Base-by-base conservation (phyloP, 2,329 filamentous ascomycete species). In the Tolypocladium tundrense region DNA sequence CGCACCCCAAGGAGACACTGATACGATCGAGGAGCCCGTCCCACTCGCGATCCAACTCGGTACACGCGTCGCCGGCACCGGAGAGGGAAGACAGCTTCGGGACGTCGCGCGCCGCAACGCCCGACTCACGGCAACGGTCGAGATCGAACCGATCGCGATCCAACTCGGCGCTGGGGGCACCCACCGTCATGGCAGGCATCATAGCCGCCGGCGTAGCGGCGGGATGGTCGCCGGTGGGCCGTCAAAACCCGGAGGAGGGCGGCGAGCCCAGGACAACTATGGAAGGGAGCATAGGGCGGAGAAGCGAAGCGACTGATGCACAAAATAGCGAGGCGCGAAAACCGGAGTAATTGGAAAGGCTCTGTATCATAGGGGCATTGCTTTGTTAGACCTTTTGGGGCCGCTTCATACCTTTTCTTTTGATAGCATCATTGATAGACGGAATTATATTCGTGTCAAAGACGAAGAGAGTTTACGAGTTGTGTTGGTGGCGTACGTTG, bases 111-210 rank as follows among this genome's bases (percentile, higher is more conserved):
- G 80, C 66, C 70, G 80, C 68, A 66, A 88, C 77, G 55, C 84
- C 78, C 5, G 83, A 86, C 66, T 79, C 83, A 58, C 77, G 88
- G 54, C 82, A 78, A 57, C 82, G 88, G 55, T 88, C 87, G 55
- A 79, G 86, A 63, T 89, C 86, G 50, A 87, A 77, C 65, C 78
- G 85, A 60, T 85, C 84, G 58, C 76, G 85, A 58, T 83, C 81
- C 45, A 87, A 87, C 70, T 91, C 88, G 35, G 87, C 87, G 1
- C 78, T 92, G 13, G 88, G 86, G 13, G 87, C 88, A 2, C 86
- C 88, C 1, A 85, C 86, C 9, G 88, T 91, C 60, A 91, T 91
- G 88, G 87, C 88, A n/a, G 89, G 89, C 60, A 87, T 92, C 59
- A 84, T 92, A 54, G 89, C 88, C 10, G 88, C 88, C 50, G 87